Base-by-base conservation (phyloP, 441 rosid genomes). In the Bocquillonia castaneifolia region DNA sequence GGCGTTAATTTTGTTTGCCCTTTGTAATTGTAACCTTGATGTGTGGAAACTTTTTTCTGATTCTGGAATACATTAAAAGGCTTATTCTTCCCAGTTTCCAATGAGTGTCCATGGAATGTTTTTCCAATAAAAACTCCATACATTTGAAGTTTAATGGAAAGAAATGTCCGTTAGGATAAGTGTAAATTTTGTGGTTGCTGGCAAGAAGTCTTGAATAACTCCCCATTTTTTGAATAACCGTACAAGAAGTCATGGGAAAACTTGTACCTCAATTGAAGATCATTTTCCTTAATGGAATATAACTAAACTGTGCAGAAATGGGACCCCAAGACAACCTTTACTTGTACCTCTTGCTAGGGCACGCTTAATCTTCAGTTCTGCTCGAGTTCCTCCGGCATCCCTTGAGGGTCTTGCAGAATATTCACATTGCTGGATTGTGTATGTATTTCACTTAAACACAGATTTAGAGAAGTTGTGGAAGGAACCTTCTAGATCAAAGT, bases 391-490 rank as follows among this genome's bases (percentile, higher is more conserved):
- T 79, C 88, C 93, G 6, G 98, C 92, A 61, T 90, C 97, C 39
- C 96, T 93, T 64, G 97, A 90, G 69, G 97, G 94, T 76, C 88
- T 93, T 10, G 84, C 42, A 36, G 94, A 86, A 65, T 93, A 93
- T 80, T 87, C 98, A 67, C 93, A 93, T 76, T 90, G 97, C 74
- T 93, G 98, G 98, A 78, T 93, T 71, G 65, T 93, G 25, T 93
- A 84, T 74, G 96, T 90, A 3, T 93, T 93, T 79, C 98, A 93
- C 83, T 84, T 93, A 72, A 93, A 90, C 76, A 93, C 97, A 8
- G 85, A 93, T 82, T 75, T 93, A 15, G 96, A 88, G 54, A 90
- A 93, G 88, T 78, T 93, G 50, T 90, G 97, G 97, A 93, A 88
- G 81, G 78, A 86, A 59, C 90, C 97, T 51, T 81, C 94, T 56